These are phyloP conservation scores for Passalora sequoiae DNA, from an alignment of 2,329 filamentous ascomycete genomes.

Conservation along the genomic window DNA sequence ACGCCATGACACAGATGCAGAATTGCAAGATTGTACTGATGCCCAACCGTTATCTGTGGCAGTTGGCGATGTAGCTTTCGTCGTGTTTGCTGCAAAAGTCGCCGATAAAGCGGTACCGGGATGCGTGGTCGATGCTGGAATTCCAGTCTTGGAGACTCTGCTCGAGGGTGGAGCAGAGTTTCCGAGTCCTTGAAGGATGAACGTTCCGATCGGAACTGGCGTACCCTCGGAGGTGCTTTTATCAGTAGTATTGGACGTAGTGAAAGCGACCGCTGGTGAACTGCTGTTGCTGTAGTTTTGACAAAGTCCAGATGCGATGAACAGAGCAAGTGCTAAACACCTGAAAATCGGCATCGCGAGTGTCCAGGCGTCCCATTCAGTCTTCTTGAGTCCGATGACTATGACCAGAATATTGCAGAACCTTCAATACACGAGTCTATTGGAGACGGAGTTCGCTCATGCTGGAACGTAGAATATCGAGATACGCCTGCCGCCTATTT, in stretches of 20 bases:
- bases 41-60: background rate
- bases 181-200: conserved; percentile 2
- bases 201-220: background rate
- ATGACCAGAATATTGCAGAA: background rate
- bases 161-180: background rate
- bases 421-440: background rate
- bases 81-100: background rate
- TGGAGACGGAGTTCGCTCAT: background rate
- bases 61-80: background rate
- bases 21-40: background rate
- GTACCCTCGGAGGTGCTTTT: background rate
- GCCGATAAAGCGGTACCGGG: background rate
- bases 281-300: background rate
- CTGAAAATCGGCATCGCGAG: background rate
- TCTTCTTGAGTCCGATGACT: background rate
- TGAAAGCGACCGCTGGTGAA: background rate
- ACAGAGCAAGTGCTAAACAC: background rate
- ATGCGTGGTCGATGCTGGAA: background rate
- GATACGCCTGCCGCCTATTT: background rate
- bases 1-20: background rate
- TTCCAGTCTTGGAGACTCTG: background rate
- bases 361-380: background rate
- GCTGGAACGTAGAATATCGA: background rate
- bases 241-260: background rate
- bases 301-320: background rate